Evolutionary conservation across 192 early-diverging fungal genomes (phyloP), one percentile per base, ranked within the genome.

Genomic region (Podila epicladia): DNA sequence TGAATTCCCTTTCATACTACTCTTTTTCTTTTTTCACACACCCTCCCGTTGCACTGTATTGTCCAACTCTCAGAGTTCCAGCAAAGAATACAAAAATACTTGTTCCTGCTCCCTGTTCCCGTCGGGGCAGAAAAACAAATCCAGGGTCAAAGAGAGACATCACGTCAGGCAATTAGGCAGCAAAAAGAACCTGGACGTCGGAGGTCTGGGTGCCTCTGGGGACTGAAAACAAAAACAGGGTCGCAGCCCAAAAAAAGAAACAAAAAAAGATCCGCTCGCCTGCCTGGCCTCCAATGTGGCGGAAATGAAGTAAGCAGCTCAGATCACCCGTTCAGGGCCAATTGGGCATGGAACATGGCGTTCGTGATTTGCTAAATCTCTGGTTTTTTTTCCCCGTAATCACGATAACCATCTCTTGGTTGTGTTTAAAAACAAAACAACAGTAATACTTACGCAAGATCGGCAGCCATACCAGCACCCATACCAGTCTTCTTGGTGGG

Each of bases 391-490:
- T 17, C 12, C 0, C 13, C 13, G 41, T 17, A 45, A 45, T 45
- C 13, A 3, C 41, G 41, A 45, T 17, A 45, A 45, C 41, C 12
- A 45, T 45, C 41, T 45, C 33, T 9, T 45, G 41, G 15, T 17
- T 45, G 41, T 45, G 15, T 4, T 45, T 19, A 24, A 63, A 37
- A 17, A 35, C 0, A n/a, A 62, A 62, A 19, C 9, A 20, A 17
- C 4, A 32, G 32, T 0, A 22, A 29, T 57, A 88, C 89, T 91
- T 86, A 93, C 87, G 91, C 89, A 64, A 97, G 83, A 76, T 98
- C 96, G 24, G 95, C 90, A 33, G 93, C 94, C 77, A 86, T 89
- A 64, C 95, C 96, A 65, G 91, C 90, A 59, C 94, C 94, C 60
- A 92, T 86, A 62, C 92, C 90, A 50, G 83, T 51, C 84, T 94